Evolutionary conservation across 352 stramenopile genomes (phyloP).

Genomic region (Pythium insidiosum): DNA sequence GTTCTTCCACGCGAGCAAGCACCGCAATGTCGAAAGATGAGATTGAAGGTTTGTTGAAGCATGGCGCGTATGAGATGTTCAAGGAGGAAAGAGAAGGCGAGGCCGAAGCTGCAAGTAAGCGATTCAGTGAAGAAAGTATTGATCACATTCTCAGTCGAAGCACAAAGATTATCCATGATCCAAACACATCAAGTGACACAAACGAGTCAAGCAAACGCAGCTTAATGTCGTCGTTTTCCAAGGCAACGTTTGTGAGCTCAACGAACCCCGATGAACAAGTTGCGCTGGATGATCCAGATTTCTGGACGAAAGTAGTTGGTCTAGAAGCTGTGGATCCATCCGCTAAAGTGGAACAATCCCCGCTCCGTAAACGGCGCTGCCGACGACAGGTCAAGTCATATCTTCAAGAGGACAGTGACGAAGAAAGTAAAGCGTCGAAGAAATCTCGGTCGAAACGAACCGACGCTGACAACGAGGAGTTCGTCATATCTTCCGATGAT

Average conservation of each 20-base stretch:
- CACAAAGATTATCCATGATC: conserved; percentile 85
- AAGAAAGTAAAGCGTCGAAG: conserved; percentile 27
- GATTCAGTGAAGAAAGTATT: conserved; percentile 97
- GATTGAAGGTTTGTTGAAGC: conserved; percentile 90
- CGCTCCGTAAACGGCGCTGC: conserved; percentile 64
- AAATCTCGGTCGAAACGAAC: conserved; percentile 17
- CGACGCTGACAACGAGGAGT: conserved; percentile 53
- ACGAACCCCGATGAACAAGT: conserved; percentile 81
- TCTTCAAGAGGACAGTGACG: conserved; percentile 47
- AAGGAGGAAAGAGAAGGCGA: conserved; percentile 88
- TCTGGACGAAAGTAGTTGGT: conserved; percentile 92
- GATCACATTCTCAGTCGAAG: conserved; percentile 94
- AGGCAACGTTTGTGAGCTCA: conserved; percentile 89
- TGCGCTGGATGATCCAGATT: conserved; percentile 90
- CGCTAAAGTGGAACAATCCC: conserved; percentile 38
- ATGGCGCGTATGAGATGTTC: conserved; percentile 93
- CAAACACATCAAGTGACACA: conserved; percentile 32
- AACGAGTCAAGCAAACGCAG: conserved; percentile 50
- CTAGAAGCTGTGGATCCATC: conserved; percentile 66
- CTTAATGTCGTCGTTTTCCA: conserved; percentile 88
- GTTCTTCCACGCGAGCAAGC: conserved; percentile 33
- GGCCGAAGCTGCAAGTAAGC: conserved; percentile 89
- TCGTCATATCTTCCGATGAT: conserved; percentile 32
- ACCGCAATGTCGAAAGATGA: conserved; percentile 79
- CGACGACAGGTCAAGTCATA: conserved; percentile 73